These are phyloP conservation scores for Pythium diclinum DNA, from an alignment of 352 stramenopile genomes.

Conservation along the genomic window DNA sequence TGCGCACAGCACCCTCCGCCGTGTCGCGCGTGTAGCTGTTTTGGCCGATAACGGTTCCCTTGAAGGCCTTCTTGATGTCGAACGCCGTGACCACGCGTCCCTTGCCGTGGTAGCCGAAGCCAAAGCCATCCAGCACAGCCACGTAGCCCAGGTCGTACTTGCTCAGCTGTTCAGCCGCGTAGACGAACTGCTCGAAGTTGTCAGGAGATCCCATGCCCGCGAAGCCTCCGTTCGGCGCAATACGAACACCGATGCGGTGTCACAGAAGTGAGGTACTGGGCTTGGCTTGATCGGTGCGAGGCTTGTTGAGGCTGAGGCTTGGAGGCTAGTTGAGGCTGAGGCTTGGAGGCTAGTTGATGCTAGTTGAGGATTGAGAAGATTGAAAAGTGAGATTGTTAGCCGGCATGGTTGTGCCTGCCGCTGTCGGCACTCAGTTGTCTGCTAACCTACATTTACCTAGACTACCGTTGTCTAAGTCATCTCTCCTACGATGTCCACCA, in stretches of 20 bases:
- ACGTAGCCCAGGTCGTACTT: conserved; percentile 39
- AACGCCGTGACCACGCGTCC: conserved; percentile 23
- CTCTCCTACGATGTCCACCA: too few relatives aligned
- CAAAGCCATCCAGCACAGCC: conserved; percentile 44
- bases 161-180: conserved; percentile 32
- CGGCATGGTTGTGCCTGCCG: too few relatives aligned
- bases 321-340: too few relatives aligned
- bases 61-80: conserved; percentile 31
- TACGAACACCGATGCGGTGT: conserved; percentile 12
- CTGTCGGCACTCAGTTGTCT: too few relatives aligned
- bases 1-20: conserved; percentile 24
- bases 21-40: conserved; percentile 30
- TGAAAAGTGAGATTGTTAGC: too few relatives aligned
- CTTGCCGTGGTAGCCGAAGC: conserved; percentile 45
- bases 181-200: conserved; percentile 38
- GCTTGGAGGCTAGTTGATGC: too few relatives aligned
- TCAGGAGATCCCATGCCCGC: conserved; percentile 38
- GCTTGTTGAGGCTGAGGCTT: too few relatives aligned
- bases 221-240: conserved; percentile 33
- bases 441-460: too few relatives aligned
- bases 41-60: conserved; percentile 41
- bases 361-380: too few relatives aligned
- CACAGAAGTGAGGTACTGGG: too few relatives aligned
- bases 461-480: too few relatives aligned
- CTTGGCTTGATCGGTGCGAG: too few relatives aligned